Percentiles rank a stretch among this genome's conserved stretches.
These are phyloP conservation scores for Brettanomyces custersianus DNA, from an alignment of 805 yeast genomes.

Conservation along the genomic window DNA sequence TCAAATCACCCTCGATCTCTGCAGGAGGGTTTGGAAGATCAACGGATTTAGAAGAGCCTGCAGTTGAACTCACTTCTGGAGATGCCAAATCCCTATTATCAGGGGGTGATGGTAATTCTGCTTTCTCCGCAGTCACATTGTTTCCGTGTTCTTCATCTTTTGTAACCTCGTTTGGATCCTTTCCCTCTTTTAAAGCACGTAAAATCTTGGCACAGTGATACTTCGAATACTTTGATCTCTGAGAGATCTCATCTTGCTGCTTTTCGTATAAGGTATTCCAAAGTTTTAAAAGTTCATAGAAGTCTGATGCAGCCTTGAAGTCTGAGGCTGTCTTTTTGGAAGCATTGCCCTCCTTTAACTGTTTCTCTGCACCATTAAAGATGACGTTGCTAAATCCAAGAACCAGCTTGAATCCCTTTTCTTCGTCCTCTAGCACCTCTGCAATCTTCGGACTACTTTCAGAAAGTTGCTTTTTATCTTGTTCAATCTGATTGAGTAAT, in stretches of 20 bases:
- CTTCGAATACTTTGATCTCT: slow-evolving; percentile 51
- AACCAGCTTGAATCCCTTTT: slow-evolving; percentile 46
- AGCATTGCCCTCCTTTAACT: slow-evolving; percentile 34
- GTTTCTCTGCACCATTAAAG: slow-evolving; percentile 44
- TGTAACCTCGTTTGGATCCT: slow-evolving; percentile 49
- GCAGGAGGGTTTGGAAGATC: slow-evolving; percentile 13
- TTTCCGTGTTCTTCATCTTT: too few relatives aligned
- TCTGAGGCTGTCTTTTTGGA: slow-evolving; percentile 39
- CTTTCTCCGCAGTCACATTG: neutral
- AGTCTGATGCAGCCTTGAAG: slow-evolving; percentile 46
- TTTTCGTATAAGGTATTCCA: slow-evolving; percentile 25
- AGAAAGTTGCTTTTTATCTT: slow-evolving; percentile 31
- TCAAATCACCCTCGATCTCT: slow-evolving; percentile 16
- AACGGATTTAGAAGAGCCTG: neutral
- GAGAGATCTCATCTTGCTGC: slow-evolving; percentile 16
- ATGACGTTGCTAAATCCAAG: slow-evolving; percentile 49
- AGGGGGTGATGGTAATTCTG: slow-evolving; percentile 11
- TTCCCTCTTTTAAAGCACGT: slow-evolving; percentile 36
- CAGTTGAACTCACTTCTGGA: neutral
- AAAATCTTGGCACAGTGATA: slow-evolving; percentile 53
- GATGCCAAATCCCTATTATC: neutral
- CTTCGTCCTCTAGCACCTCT: slow-evolving; percentile 50
- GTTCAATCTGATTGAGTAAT: slow-evolving; percentile 67
- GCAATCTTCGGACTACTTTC: slow-evolving; percentile 30
- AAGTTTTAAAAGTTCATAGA: slow-evolving; percentile 40